Evolutionary conservation across 2,329 filamentous ascomycete species (phyloP).

Genomic region (Neoascochyta sp.): DNA sequence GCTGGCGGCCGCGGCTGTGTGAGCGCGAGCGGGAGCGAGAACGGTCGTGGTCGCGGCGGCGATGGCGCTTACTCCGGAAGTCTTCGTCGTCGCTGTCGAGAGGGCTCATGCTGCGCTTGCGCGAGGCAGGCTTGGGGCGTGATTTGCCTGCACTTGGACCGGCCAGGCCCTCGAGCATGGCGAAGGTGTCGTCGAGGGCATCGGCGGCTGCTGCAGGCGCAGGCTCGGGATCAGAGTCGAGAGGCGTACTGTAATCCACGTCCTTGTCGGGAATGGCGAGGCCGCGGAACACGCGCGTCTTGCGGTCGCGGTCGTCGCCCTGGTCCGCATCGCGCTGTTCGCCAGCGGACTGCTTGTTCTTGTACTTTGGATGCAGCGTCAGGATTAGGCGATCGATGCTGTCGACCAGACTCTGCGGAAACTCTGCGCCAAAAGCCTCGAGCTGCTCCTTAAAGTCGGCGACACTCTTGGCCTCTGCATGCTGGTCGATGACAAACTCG

Average conservation of each 20-base stretch:
- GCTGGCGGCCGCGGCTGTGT: constrained; percentile 44
- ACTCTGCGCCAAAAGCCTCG: constrained; percentile 72
- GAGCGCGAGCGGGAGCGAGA: constrained; percentile 56
- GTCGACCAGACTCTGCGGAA: constrained; percentile 81
- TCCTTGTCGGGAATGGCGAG: constrained; percentile 80
- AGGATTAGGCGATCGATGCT: constrained; percentile 85
- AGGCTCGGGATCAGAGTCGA: constrained; percentile 51
- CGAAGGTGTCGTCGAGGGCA: constrained; percentile 88
- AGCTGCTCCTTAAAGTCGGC: constrained; percentile 73
- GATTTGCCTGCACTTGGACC: constrained; percentile 33
- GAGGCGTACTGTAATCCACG: constrained; percentile 47
- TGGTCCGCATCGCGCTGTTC: constrained; percentile 47
- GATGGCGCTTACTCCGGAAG: constrained; percentile 41
- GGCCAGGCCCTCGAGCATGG: constrained; percentile 81
- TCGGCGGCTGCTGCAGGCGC: constrained; percentile 47
- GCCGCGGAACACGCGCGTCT: constrained; percentile 85
- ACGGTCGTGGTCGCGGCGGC: constrained; percentile 48
- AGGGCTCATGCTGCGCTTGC: constrained; percentile 60
- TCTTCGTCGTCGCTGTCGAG: constrained; percentile 44
- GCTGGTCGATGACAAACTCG: constrained; percentile 92
- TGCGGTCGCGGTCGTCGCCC: constrained; percentile 59
- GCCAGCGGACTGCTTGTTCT: constrained; percentile 47
- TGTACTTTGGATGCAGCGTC: constrained; percentile 89
- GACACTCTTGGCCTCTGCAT: constrained; percentile 67
- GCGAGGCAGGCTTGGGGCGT: constrained; percentile 46